A percentile compares a stretch with the other conserved stretches of the same genome.
Conservation (phyloP, 2,329 filamentous ascomycete species). For the Phaeoacremonium minimum region DNA sequence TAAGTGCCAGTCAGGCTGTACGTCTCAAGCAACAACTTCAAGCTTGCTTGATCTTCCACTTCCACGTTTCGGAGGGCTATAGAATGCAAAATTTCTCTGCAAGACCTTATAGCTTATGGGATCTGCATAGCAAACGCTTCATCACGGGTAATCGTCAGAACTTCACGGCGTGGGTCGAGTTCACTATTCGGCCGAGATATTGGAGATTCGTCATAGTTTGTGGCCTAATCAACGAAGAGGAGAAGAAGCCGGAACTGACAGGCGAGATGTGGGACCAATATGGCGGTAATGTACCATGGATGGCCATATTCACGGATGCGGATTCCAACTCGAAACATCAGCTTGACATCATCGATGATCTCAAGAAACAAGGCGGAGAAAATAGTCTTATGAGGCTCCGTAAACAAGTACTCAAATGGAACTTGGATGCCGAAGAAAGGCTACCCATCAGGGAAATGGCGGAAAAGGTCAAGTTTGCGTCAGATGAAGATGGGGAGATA, state of each 20-base stretch:
- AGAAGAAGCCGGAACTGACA: slow-evolving; percentile 1
- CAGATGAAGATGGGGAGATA: slow-evolving; percentile 6
- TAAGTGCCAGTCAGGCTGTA: slow-evolving; percentile 2
- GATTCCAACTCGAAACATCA: slow-evolving; percentile 2
- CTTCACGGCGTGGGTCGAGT: slow-evolving; percentile 6
- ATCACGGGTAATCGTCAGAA: slow-evolving; percentile 6
- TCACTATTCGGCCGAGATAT: slow-evolving; percentile 3
- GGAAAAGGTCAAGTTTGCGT: slow-evolving; percentile 3
- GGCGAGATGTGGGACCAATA: slow-evolving; percentile 1
- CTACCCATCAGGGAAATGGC: slow-evolving; percentile 5
- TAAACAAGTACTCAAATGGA: slow-evolving; percentile 3
- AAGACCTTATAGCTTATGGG: slow-evolving; percentile 4
- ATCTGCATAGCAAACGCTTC: slow-evolving; percentile 4
- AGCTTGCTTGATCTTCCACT: slow-evolving; percentile 6
- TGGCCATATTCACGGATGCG: slow-evolving; percentile 8
- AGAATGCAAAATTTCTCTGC: background rate
- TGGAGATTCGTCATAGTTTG: slow-evolving; percentile 8
- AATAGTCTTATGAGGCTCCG: slow-evolving; percentile 2
- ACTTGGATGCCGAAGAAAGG: slow-evolving; percentile 3
- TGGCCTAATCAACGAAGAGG: slow-evolving; percentile 5
- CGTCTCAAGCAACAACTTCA: slow-evolving; percentile 4
- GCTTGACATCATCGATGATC: slow-evolving; percentile 7
- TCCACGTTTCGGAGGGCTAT: slow-evolving; percentile 3
- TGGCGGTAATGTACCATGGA: slow-evolving; percentile 1
- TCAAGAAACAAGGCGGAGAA: slow-evolving; percentile 1